Percentiles rank a stretch among this genome's conserved stretches.
Evolutionary conservation across 345 rosid species (phyloP).

Genomic region (Eutrema heterophyllum): DNA sequence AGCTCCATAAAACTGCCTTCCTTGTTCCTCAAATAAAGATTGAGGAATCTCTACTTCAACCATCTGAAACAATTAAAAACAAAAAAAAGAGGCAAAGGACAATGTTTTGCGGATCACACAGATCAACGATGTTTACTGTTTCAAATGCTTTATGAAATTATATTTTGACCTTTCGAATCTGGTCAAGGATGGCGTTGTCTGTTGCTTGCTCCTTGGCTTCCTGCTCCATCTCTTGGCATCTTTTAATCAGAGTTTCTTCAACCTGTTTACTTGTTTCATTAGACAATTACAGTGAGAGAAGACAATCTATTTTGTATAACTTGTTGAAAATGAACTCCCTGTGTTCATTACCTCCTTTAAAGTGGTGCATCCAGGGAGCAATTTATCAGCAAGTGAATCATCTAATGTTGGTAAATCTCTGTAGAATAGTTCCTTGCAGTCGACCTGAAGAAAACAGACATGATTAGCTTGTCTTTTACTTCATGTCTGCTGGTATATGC

Average conservation of each 20-base stretch:
- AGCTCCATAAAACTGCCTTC: slow-evolving; percentile 89
- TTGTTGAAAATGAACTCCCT: background rate
- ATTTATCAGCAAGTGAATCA: slow-evolving; percentile 80
- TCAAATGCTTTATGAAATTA: background rate
- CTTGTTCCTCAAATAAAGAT: slow-evolving; percentile 93
- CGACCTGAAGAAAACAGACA: slow-evolving; percentile 47
- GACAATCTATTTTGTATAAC: background rate
- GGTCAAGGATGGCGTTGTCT: slow-evolving; percentile 88
- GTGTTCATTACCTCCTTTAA: slow-evolving; percentile 53
- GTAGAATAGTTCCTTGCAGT: slow-evolving; percentile 79
- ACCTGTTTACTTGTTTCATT: slow-evolving; percentile 50
- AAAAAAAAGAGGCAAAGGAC: background rate
- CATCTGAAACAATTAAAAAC: slow-evolving; percentile 45
- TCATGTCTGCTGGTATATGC: background rate
- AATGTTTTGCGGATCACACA: background rate
- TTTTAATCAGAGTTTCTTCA: slow-evolving; percentile 58
- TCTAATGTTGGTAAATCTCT: slow-evolving; percentile 74
- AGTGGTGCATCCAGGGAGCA: slow-evolving; percentile 76
- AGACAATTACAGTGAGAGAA: background rate
- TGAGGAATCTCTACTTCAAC: slow-evolving; percentile 83
- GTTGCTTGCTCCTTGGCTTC: slow-evolving; percentile 87
- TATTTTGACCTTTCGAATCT: slow-evolving; percentile 63
- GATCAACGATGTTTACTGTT: background rate
- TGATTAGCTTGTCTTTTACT: background rate
- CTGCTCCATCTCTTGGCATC: slow-evolving; percentile 71